Base-by-base conservation (phyloP, 169 alveolate species). In the Plasmodium gaboni region DNA sequence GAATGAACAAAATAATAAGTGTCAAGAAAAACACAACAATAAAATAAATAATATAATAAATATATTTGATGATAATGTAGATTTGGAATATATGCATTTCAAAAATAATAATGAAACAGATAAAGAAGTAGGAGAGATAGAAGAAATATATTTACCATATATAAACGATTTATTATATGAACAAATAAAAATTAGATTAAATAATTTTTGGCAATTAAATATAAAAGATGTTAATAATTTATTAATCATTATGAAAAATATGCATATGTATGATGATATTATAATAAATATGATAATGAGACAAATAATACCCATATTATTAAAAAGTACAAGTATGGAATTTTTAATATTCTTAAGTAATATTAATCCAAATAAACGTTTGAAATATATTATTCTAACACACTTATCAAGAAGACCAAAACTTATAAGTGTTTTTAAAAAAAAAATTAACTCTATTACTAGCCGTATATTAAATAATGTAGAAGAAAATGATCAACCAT, bases 161-260 rank as follows among this genome's bases (percentile, higher is more conserved):
- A 55, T 83, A 17, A 67, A 26, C 19, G 91, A 83, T 24, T 61
- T 83, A 46, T 71, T 83, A 24, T 83, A 83, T 44, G 91, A 83
- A 83, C 91, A 83, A 57, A 83, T 83, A 68, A 83, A 83, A 68
- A 22, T 83, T 2, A 60, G 91, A 10, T 32, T 83, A 60, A 71
- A 83, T 26, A 83, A 83, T 50, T 80, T 68, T 42, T 80, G 90
- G 90, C 90, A 80, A 17, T 61, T 80, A 38, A 80, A 61, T 28
- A 80, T 80, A 13, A 80, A 80, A 15, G 90, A 80, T 60, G 90
- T 80, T n/a, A 80, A 80, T 50, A 80, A 80, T 57, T 80, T 80
- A 72, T 19, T 80, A 80, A 65, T 80, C 15, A 67, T 80, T 71
- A 67, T 80, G 90, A 80, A 72, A 59, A 61, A 80, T 55, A 22